phyloP scores from a whole-genome alignment of 768 basidiomycete genomes.

The Lanmaoa rubissima region DNA sequence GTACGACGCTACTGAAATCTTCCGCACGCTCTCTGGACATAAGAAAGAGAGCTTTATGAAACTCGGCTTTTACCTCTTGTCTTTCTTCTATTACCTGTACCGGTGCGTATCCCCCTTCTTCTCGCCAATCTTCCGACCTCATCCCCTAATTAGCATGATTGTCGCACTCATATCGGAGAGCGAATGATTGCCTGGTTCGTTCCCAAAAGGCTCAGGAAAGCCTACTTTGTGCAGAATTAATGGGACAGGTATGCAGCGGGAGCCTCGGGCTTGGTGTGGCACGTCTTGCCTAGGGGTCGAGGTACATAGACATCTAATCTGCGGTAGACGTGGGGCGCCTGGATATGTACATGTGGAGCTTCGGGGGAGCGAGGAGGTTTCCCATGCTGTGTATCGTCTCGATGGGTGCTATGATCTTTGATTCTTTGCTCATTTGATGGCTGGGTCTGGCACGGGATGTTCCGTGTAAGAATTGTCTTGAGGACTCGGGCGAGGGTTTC shows the following conservation, averaged over 20 bases:
- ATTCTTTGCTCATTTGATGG: background rate
- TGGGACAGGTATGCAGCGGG: background rate
- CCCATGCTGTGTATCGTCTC: conserved; percentile 19
- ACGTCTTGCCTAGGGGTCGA: conserved; percentile 6
- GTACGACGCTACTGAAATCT: conserved; percentile 99
- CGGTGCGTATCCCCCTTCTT: conserved; percentile 49
- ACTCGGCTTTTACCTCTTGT: conserved; percentile 89
- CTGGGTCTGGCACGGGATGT: background rate
- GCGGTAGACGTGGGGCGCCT: conserved; percentile 8
- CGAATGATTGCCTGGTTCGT: conserved; percentile 39
- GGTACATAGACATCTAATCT: conserved; percentile 20
- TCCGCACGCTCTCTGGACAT: conserved; percentile 88
- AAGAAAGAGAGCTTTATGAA: conserved; percentile 97
- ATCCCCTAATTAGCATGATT: conserved; percentile 65
- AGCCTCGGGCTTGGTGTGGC: conserved; percentile 1
- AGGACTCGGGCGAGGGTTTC: background rate
- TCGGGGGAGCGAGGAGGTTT: conserved; percentile 2
- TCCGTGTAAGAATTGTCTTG: background rate
- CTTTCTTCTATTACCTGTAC: conserved; percentile 91
- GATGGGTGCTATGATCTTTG: conserved; percentile 22
- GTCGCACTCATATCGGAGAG: conserved; percentile 82
- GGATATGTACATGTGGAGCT: conserved; percentile 12
- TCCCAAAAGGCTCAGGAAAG: background rate
- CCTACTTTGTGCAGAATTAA: background rate
- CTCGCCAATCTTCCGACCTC: background rate